These are phyloP conservation scores for Tricholoma sp. DNA, from an alignment of 768 basidiomycete species.

Conservation along the genomic window DNA sequence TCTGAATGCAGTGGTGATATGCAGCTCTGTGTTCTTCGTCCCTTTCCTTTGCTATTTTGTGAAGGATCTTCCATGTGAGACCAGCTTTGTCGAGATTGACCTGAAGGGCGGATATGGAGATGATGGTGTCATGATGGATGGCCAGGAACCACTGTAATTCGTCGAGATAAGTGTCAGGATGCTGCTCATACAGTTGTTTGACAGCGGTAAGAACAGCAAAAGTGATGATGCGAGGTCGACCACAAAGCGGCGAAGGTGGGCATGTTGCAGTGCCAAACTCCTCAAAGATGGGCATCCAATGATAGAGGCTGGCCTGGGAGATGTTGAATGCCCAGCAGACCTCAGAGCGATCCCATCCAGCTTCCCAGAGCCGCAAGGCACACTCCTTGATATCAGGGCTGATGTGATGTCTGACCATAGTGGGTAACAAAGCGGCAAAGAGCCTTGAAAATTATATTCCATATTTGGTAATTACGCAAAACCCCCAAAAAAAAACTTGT, in stretches of 20 bases:
- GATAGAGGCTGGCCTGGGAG: slow-evolving; percentile 19
- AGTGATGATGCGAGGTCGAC: slow-evolving; percentile 14
- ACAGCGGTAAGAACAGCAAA: slow-evolving; percentile 14
- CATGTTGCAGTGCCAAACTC: slow-evolving; percentile 11
- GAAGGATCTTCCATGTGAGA: too few species aligned
- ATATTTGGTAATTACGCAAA: too few species aligned
- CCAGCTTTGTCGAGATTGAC: too few species aligned
- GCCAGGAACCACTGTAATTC: not conserved
- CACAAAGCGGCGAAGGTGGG: slow-evolving; percentile 13
- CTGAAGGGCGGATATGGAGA: too few species aligned
- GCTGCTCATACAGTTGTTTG: not conserved
- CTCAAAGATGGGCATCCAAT: slow-evolving; percentile 19
- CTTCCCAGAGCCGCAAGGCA: slow-evolving; percentile 17
- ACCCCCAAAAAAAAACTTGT: too few species aligned
- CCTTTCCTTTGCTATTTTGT: too few species aligned
- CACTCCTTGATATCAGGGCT: slow-evolving; percentile 20
- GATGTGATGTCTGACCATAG: too few species aligned
- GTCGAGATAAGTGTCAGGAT: not conserved
- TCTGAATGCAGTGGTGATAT: too few species aligned
- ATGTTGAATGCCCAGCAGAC: slow-evolving; percentile 17
- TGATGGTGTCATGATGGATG: not conserved
- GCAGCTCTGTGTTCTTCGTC: too few species aligned
- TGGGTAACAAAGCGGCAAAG: too few species aligned
- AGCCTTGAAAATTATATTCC: too few species aligned
- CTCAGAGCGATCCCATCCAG: slow-evolving; percentile 19